Percentiles rank a stretch among this genome's conserved stretches.
These are phyloP conservation scores for Leccinum truebloodii DNA, from an alignment of 768 basidiomycete species.

Conservation along the genomic window DNA sequence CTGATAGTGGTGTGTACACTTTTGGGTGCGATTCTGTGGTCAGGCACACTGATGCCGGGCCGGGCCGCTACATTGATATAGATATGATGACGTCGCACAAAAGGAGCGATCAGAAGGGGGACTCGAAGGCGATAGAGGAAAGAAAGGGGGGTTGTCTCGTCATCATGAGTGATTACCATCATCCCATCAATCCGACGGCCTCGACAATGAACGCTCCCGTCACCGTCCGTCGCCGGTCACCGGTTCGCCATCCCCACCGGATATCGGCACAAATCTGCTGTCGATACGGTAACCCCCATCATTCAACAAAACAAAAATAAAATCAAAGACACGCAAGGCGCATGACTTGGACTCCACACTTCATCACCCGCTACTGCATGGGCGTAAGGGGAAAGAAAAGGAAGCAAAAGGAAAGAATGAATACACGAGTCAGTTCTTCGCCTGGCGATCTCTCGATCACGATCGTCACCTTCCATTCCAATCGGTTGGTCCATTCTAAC, in stretches of 20 bases:
- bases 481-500: background rate
- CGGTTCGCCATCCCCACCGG: background rate
- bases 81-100: background rate
- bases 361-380: no score
- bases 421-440: background rate
- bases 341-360: background rate
- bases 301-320: background rate
- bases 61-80: background rate
- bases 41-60: conserved; percentile 21
- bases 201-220: background rate
- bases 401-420: background rate
- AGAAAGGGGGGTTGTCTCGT: conserved; percentile 2
- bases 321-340: background rate
- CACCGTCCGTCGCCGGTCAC: background rate
- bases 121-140: background rate
- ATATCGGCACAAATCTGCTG: background rate
- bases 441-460: conserved; percentile 19
- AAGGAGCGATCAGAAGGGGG: background rate
- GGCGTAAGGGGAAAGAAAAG: background rate
- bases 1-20: conserved; percentile 7
- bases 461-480: conserved; percentile 14
- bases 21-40: conserved; percentile 1
- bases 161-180: background rate
- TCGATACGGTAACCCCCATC: background rate
- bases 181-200: background rate